Conservation (phyloP, 495 filamentous ascomycete genomes). For the Cercophora sp. region DNA sequence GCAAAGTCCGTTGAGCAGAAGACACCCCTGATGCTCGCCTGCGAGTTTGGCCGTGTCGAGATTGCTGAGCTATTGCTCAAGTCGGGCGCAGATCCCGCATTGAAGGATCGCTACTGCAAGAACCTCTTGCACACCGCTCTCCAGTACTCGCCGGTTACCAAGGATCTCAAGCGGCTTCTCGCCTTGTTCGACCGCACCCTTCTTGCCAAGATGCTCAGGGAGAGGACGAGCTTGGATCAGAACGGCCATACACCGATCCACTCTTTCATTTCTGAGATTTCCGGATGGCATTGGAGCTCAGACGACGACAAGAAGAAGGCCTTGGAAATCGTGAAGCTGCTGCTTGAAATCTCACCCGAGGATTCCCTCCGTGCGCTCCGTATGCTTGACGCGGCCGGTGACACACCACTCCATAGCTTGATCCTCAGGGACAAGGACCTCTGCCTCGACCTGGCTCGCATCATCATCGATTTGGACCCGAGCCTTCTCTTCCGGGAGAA, state of each 20-base stretch:
- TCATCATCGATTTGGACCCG: constrained; percentile 53
- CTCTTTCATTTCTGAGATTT: constrained; percentile 24
- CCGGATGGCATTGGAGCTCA: constrained; percentile 1
- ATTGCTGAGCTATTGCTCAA: constrained; percentile 57
- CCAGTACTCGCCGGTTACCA: constrained; percentile 16
- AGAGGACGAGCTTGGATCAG: constrained; percentile 31
- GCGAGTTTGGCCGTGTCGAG: constrained; percentile 44
- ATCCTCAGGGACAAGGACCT: constrained; percentile 35
- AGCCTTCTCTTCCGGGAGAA: constrained; percentile 63
- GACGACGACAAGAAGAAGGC: constrained; percentile 5
- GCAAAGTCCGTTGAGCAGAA: constrained; percentile 48
- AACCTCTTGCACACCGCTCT: constrained; percentile 61
- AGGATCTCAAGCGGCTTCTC: constrained; percentile 42
- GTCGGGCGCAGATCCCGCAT: constrained; percentile 61
- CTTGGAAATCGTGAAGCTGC: constrained; percentile 30
- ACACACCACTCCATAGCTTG: constrained; percentile 59
- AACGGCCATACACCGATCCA: constrained; percentile 41
- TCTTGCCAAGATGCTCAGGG: constrained; percentile 32
- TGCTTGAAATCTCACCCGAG: constrained; percentile 50
- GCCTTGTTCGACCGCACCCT: constrained; percentile 50
- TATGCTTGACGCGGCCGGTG: constrained; percentile 62
- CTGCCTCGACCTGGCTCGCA: constrained; percentile 35
- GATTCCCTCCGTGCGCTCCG: constrained; percentile 45
- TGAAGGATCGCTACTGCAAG: constrained; percentile 46
- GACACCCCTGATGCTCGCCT: constrained; percentile 61